Evolutionary conservation across 768 basidiomycete genomes (phyloP).

Genomic region (Tricholoma terreum): DNA sequence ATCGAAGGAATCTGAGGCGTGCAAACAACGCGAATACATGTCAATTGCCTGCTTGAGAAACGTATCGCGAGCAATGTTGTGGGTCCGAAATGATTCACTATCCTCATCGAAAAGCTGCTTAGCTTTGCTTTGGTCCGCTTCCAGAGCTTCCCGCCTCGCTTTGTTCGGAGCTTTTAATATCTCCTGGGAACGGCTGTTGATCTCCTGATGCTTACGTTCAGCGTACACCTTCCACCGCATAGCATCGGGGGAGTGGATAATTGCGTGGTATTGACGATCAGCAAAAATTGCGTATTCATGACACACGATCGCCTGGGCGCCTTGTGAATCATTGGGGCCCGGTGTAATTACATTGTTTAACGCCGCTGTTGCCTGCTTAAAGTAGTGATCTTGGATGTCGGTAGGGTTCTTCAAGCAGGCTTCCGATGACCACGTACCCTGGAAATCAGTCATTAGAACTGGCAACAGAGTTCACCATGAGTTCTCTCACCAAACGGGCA

Average conservation of each 20-base stretch:
- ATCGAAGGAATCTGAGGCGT: slow-evolving; percentile 70
- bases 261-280: slow-evolving; percentile 78
- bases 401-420: slow-evolving; percentile 79
- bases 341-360: slow-evolving; percentile 22
- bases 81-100: slow-evolving; percentile 47
- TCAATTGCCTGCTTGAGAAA: slow-evolving; percentile 76
- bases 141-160: slow-evolving; percentile 14
- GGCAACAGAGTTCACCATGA: neutral
- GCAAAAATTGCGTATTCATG: slow-evolving; percentile 87
- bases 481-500: slow-evolving; percentile 59
- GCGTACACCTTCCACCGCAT: slow-evolving; percentile 67
- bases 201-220: slow-evolving; percentile 69
- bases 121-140: slow-evolving; percentile 29
- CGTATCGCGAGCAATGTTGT: slow-evolving; percentile 48
- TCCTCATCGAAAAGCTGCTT: slow-evolving; percentile 41
- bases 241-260: slow-evolving; percentile 66
- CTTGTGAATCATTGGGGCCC: slow-evolving; percentile 13
- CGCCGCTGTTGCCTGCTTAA: slow-evolving; percentile 53
- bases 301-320: slow-evolving; percentile 57
- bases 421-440: slow-evolving; percentile 92
- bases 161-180: slow-evolving; percentile 16
- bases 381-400: slow-evolving; percentile 68
- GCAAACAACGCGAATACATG: slow-evolving; percentile 82
- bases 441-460: neutral
- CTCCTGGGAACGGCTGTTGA: slow-evolving; percentile 48